phyloP scores from a whole-genome alignment of 352 stramenopile species.

The Phytopythium helicoides region DNA sequence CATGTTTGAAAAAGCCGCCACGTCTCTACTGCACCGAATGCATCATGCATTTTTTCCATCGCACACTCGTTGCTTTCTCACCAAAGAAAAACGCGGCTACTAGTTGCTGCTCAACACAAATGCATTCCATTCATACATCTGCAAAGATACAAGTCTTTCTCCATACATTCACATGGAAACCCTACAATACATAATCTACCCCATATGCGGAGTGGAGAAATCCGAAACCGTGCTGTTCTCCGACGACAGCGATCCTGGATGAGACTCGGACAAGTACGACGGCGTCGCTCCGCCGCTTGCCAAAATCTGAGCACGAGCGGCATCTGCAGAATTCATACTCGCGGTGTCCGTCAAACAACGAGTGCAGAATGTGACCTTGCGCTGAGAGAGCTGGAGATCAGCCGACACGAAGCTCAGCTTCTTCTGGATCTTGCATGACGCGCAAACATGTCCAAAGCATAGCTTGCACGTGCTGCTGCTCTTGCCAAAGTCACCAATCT shows the following conservation, averaged over 20 bases:
- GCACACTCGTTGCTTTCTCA: no score
- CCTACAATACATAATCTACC: conserved; percentile 4
- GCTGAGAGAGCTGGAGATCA: conserved; percentile 21
- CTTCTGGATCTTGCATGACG: conserved; percentile 17
- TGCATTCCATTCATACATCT: no score
- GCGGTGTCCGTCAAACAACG: conserved; percentile 27
- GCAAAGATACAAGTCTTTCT: no score
- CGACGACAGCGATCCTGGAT: neutral
- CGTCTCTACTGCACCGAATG: no score
- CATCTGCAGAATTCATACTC: conserved; percentile 17
- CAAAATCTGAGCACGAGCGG: conserved; percentile 19
- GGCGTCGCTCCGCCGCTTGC: neutral
- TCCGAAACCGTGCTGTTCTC: conserved; percentile 5
- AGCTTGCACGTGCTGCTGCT: conserved; percentile 32
- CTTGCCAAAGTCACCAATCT: conserved; percentile 21
- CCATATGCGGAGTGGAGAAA: conserved; percentile 6
- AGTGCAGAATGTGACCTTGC: conserved; percentile 34
- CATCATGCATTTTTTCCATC: no score
- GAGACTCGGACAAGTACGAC: conserved; percentile 2
- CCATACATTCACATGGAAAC: conserved; percentile 6
- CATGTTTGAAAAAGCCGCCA: no score
- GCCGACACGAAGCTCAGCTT: conserved; percentile 32
- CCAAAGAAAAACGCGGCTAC: no score
- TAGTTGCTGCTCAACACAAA: no score
- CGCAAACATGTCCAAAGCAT: conserved; percentile 29